Evolutionary conservation across 1,284 basidiomycete genomes (phyloP).

Genomic region (Gymnopus androsaceus): DNA sequence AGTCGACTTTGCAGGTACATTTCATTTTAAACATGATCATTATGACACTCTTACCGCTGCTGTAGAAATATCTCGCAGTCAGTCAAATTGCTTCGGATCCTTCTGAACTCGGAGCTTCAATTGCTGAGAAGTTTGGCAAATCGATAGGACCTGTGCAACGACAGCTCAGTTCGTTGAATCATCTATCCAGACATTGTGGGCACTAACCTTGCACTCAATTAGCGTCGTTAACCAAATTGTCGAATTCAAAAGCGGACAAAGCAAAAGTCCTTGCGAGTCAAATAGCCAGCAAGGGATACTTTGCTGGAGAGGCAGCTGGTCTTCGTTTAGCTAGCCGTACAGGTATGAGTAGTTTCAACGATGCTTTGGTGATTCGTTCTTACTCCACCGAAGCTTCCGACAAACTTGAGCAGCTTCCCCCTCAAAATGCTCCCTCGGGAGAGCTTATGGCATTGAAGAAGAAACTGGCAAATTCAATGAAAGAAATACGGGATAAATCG

Average conservation of each 20-base stretch:
- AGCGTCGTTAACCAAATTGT: slow-evolving; percentile 65
- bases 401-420: slow-evolving; percentile 63
- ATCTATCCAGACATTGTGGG: background rate
- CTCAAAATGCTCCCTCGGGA: slow-evolving; percentile 52
- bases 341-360: slow-evolving; percentile 37
- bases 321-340: slow-evolving; percentile 64
- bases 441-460: slow-evolving; percentile 69
- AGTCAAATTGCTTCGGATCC: slow-evolving; percentile 72
- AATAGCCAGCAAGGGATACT: slow-evolving; percentile 84
- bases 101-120: slow-evolving; percentile 86
- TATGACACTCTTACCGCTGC: background rate
- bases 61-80: slow-evolving; percentile 80
- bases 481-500: slow-evolving; percentile 71
- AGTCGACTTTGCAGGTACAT: slow-evolving; percentile 84
- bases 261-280: slow-evolving; percentile 79
- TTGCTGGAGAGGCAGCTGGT: slow-evolving; percentile 83
- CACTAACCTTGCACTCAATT: slow-evolving; percentile 8
- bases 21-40: slow-evolving; percentile 12
- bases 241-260: slow-evolving; percentile 69
- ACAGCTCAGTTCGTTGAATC: slow-evolving; percentile 61
- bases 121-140: slow-evolving; percentile 85
- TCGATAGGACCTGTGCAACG: slow-evolving; percentile 78
- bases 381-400: slow-evolving; percentile 41
- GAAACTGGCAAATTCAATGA: slow-evolving; percentile 70
- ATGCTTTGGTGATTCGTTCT: background rate